Base-by-base conservation (phyloP, 2,329 filamentous ascomycete genomes). In the Fusarium sp. region DNA sequence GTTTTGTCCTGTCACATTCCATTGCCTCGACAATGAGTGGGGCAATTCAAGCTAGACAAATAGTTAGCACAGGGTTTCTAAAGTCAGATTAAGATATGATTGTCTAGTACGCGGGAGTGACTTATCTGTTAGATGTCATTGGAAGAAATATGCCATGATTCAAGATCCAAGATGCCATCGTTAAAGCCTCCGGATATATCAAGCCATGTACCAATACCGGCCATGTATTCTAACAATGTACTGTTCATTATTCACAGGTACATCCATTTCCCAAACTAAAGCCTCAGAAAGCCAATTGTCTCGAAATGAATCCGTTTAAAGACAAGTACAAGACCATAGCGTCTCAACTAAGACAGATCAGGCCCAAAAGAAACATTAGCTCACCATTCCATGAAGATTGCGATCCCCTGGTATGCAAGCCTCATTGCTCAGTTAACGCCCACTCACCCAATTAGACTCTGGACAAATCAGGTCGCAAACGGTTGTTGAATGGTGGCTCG, bases 301-400 rank as follows among this genome's bases (percentile, higher is more conserved):
- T 52, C 20, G 20, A 39, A 37, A 15, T 15, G 20, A 15, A 27
- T 17, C 20, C 39, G 23, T 45, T 47, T 40, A 15, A 27, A 15
- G 25, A 45, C 47, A 57, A 32, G 65, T 51, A 22, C 57, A 22
- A 30, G 47, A 66, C 7, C 23, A 22, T 57, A 55, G 51, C 60
- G 60, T 33, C 14, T 4, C 2, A 9, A 9, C 47, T 23, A 46
- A 5, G 17, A 49, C 39, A 4, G 3, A 22, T 1, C 4, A 13
- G 7, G 19, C 4, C 7, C 49, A 56, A 22, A 22, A 14, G 14
- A 6, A 7, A 14, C 14, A n/a, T n/a, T 19, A 17, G 15, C 35
- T n/a, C 25, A 33, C 17, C 39, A 60, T 58, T 35, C 47, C 41
- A 33, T 2, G 14, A 56, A 45, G 30, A 46, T 47, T 33, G 19